Conservation (phyloP, 805 yeast genomes). For the Metschnikowia lochheadii region DNA sequence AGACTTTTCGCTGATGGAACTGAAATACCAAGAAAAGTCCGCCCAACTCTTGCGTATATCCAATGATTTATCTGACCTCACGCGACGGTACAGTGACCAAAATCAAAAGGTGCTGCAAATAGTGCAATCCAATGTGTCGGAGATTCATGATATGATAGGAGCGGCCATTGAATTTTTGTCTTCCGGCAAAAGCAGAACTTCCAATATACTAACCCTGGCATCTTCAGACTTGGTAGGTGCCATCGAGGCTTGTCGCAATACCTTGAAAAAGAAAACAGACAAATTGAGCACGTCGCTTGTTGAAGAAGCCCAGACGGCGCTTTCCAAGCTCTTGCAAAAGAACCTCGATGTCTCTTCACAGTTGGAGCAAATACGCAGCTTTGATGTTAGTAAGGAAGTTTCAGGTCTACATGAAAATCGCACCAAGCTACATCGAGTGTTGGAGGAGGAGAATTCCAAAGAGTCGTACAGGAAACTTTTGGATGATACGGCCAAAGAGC, state of each 20-base stretch:
- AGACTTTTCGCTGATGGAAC: not conserved
- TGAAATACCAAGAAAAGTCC: not conserved
- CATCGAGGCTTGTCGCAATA: not conserved
- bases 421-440: not conserved
- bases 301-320: not conserved
- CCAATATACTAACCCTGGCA: not conserved
- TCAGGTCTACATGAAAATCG: not conserved
- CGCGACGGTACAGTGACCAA: not conserved
- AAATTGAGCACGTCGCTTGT: not conserved
- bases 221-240: not conserved
- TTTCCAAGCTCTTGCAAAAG: not conserved
- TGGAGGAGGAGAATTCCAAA: not conserved
- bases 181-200: not conserved
- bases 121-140: constrained; percentile 1
- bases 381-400: not conserved
- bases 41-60: not conserved
- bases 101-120: constrained; percentile 2
- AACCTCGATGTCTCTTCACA: not conserved
- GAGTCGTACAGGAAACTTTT: not conserved
- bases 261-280: not conserved
- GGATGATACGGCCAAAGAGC: not conserved
- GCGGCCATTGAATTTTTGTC: not conserved
- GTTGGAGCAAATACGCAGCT: not conserved
- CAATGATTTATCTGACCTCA: not conserved
- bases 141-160: not conserved